Evolutionary conservation across 768 basidiomycete species (phyloP), one percentile per base, ranked within the genome.

Genomic region (Suillus subalutaceus): DNA sequence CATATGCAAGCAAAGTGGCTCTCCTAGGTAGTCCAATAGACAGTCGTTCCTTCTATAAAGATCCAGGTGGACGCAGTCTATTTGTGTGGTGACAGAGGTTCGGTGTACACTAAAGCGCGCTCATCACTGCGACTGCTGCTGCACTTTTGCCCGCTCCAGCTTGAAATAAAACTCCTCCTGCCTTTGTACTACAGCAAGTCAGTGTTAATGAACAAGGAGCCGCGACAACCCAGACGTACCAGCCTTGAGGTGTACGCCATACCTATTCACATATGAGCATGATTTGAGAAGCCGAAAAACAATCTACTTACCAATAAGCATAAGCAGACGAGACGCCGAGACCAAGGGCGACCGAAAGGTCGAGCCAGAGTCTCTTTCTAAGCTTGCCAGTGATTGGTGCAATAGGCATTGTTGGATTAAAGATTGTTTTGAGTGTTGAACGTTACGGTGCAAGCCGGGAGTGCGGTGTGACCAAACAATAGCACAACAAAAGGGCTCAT

Each of bases 341-440:
- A 71, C 92, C 94, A 53, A 96, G 75, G 46, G 87, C 85, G 72
- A 86, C 82, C 57, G 87, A 83, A 68, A 97, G 72, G 76, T 97
- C 96, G 68, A 94, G 87, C 88, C 93, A 93, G 79, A 96, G 88
- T 73, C 89, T 85, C 81, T 96, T 97, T 82, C 95, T 92, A 81
- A 96, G 91, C 82, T 88, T 94, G 77, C 95, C 95, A 62, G 92
- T 92, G 79, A 97, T 95, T 72, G 95, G 94, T 68, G 93, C 90
- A 77, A 97, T 91, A 74, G 92, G 78, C 92, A 94, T 94, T 66
- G 70, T 77, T 60, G 32, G 62, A 56, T 67, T 74, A 70, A 70
- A 63, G 67, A 65, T 60, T 50, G n/a, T 69, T 69, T 43, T 63
- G 69, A 63, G 63, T 52, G 50, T 65, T 71, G 66, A 61, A 64